phyloP scores from a whole-genome alignment of 2,329 filamentous ascomycete species.

The Hymenoscyphus albidus region DNA sequence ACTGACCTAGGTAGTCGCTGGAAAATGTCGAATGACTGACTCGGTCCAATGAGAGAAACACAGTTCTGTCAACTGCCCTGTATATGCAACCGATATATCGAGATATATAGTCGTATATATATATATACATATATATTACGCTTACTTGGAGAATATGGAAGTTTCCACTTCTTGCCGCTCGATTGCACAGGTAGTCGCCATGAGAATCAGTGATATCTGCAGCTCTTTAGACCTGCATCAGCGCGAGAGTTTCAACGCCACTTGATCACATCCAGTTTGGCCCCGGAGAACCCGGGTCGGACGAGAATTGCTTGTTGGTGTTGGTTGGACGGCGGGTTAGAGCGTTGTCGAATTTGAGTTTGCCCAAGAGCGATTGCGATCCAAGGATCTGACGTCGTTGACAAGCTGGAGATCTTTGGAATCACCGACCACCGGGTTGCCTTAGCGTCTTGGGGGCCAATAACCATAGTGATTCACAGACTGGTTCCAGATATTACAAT shows the following conservation, averaged over 20 bases:
- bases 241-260: not conserved
- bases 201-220: not conserved
- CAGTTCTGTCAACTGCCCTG: not conserved
- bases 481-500: too few species aligned
- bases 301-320: not conserved
- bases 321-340: not conserved
- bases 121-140: too few species aligned
- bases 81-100: not conserved
- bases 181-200: too few species aligned
- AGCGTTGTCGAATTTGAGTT: slow-evolving; percentile 1
- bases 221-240: not conserved
- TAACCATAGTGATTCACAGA: too few species aligned
- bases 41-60: not conserved
- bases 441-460: not conserved
- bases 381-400: not conserved
- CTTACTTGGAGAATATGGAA: too few species aligned
- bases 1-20: not conserved
- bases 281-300: not conserved
- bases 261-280: not conserved
- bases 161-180: too few species aligned
- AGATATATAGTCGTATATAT: too few species aligned
- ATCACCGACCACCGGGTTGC: not conserved
- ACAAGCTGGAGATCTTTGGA: not conserved
- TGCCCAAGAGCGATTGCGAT: not conserved
- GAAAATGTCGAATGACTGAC: not conserved